Evolutionary conservation across 345 rosid species (phyloP), one percentile per base, ranked within the genome.

Genomic region (Arabidopsis suecica): DNA sequence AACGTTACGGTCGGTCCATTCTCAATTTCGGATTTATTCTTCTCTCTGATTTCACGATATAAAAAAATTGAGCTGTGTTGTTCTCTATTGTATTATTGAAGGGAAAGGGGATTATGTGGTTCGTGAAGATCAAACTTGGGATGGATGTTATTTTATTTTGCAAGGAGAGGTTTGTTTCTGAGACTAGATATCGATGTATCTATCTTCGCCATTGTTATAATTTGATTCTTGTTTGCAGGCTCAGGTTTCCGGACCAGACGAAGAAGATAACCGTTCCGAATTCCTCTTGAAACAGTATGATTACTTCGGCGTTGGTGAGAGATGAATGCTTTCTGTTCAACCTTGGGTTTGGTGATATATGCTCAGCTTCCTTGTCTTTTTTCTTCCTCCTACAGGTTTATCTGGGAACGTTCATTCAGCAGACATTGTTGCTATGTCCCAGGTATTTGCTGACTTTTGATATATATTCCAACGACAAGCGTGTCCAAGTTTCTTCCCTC

Each of bases 91-190:
- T 61, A n/a, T 51, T 73, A 28, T 51, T 73, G 75, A 81, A 95
- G 99, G 73, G 57, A 73, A 83, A 78, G 97, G 98, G 73, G 90
- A 91, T 70, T 81, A 73, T 77, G 87, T 92, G 66, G 81, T 86
- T 72, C 90, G 85, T 2, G 90, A 82, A 77, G 98, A 90, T 32
- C 93, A 90, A 74, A 57, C 74, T 68, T 92, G 90, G 64, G 89
- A 92, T 75, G 99, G 99, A 65, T 71, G 89, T 61, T 92, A 87
- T 81, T 88, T 95, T 60, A 83, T 95, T 14, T 95, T 93, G 84
- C 86, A 86, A 58, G 99, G 99, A 77, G 93, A 90, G 96, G 99
- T 91, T 69, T 74, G 41, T 40, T 4, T 68, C 2, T 28, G 32
- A 28, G 32, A 28, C 32, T 28, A 9, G 10, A 9, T 16, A 16